phyloP scores from a whole-genome alignment of 805 yeast genomes.

The Kodamaea laetipori region DNA sequence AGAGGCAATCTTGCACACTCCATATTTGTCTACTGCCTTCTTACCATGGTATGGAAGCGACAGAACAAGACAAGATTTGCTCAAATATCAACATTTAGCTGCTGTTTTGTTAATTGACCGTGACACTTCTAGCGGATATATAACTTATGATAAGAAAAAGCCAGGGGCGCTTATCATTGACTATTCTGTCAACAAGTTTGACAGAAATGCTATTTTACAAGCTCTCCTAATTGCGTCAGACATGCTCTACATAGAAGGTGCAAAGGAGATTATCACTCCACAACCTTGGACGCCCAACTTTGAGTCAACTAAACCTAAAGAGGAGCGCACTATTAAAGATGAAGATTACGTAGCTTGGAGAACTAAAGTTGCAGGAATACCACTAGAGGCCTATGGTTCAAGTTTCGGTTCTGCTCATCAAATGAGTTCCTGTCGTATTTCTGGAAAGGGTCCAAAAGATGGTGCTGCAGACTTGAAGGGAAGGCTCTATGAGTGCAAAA shows the following conservation, averaged over 20 bases:
- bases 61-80: constrained; percentile 31
- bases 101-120: constrained; percentile 48
- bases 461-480: constrained; percentile 31
- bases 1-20: constrained; percentile 50
- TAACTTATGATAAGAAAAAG: constrained; percentile 32
- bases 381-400: constrained; percentile 32
- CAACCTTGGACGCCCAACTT: constrained; percentile 40
- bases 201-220: constrained; percentile 39
- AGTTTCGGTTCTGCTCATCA: constrained; percentile 33
- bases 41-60: constrained; percentile 46
- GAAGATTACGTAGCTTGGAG: constrained; percentile 45
- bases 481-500: constrained; percentile 27
- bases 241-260: constrained; percentile 51
- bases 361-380: constrained; percentile 25
- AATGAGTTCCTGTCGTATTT: constrained; percentile 30
- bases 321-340: constrained; percentile 43
- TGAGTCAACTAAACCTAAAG: constrained; percentile 35
- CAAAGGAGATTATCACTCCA: constrained; percentile 42
- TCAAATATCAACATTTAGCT: constrained; percentile 40
- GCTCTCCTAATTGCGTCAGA: constrained; percentile 46
- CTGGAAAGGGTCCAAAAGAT: constrained; percentile 27
- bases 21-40: constrained; percentile 38
- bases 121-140: constrained; percentile 45
- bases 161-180: constrained; percentile 40
- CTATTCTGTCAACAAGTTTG: constrained; percentile 44